A percentile compares a stretch with the other conserved stretches of the same genome.
Evolutionary conservation across 768 basidiomycete species (phyloP).

Genomic region (Lyophyllum semitale): DNA sequence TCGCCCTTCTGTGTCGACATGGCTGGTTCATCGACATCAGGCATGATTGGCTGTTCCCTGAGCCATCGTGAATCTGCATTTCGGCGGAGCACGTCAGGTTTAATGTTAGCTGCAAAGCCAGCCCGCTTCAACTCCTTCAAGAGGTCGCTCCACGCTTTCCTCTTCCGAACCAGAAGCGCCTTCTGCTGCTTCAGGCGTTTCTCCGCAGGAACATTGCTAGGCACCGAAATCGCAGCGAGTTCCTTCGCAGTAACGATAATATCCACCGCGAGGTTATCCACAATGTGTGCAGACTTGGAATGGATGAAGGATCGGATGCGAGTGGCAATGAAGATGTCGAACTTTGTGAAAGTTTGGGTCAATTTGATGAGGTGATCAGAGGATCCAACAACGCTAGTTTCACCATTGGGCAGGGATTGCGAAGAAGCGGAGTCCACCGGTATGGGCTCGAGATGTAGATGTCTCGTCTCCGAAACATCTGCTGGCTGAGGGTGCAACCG

Average conservation of each 20-base stretch:
- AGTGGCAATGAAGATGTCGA: conserved; percentile 42
- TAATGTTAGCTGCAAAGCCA: conserved; percentile 74
- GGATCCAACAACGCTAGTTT: conserved; percentile 2
- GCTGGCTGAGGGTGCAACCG: conserved; percentile 39
- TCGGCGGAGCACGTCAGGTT: conserved; percentile 63
- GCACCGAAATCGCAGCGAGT: conserved; percentile 50
- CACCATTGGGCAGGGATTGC: conserved; percentile 15
- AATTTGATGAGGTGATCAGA: conserved; percentile 50
- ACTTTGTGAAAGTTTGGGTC: conserved; percentile 50
- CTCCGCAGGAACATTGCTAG: conserved; percentile 43
- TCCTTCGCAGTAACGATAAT: conserved; percentile 64
- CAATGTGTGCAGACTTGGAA: conserved; percentile 36
- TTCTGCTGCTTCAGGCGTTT: conserved; percentile 67
- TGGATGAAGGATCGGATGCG: conserved; percentile 45
- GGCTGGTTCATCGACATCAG: conserved; percentile 19
- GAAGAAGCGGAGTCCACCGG: background rate
- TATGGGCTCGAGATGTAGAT: conserved; percentile 3
- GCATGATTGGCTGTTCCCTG: conserved; percentile 56
- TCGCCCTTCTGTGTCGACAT: conserved; percentile 48
- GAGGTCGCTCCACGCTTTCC: conserved; percentile 89
- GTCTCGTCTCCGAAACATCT: conserved; percentile 35
- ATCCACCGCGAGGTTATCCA: conserved; percentile 59
- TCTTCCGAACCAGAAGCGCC: conserved; percentile 76
- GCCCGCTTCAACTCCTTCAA: conserved; percentile 83
- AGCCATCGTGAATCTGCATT: conserved; percentile 63